These are phyloP conservation scores for Cyclocybe aegerita DNA, from an alignment of 768 basidiomycete genomes.

Conservation along the genomic window DNA sequence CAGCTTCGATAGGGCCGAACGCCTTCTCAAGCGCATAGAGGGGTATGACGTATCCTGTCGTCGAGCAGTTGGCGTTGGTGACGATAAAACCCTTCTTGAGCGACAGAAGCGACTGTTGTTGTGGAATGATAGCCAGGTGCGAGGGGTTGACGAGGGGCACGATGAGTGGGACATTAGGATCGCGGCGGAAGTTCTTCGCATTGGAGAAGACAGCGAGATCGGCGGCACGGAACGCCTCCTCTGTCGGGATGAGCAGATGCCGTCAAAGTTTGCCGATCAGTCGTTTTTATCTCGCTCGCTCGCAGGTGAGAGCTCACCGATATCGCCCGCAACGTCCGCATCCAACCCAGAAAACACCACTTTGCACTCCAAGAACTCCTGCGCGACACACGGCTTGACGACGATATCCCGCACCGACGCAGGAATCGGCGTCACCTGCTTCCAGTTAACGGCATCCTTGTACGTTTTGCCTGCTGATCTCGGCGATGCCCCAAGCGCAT, in stretches of 20 bases:
- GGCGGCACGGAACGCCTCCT: slow-evolving; percentile 81
- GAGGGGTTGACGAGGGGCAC: slow-evolving; percentile 93
- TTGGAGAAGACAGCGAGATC: slow-evolving; percentile 95
- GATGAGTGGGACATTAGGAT: slow-evolving; percentile 90
- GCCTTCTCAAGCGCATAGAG: slow-evolving; percentile 84
- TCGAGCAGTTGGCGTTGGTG: slow-evolving; percentile 98
- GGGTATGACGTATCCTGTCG: slow-evolving; percentile 91
- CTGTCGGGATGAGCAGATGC: slow-evolving; percentile 41
- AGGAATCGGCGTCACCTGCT: slow-evolving; percentile 81
- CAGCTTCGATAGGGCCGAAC: slow-evolving; percentile 92
- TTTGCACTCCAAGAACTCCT: slow-evolving; percentile 76
- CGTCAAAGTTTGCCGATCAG: too few species aligned
- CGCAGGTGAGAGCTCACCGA: slow-evolving; percentile 53
- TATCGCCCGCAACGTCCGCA: slow-evolving; percentile 91
- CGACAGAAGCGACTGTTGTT: slow-evolving; percentile 71
- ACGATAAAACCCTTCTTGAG: slow-evolving; percentile 90
- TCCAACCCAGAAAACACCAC: slow-evolving; percentile 97
- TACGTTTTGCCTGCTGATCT: slow-evolving; percentile 88
- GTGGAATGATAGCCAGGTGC: slow-evolving; percentile 81
- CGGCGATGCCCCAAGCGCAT: slow-evolving; percentile 85
- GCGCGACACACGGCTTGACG: slow-evolving; percentile 76
- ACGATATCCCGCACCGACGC: slow-evolving; percentile 54
- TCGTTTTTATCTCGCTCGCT: too few species aligned
- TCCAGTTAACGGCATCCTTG: slow-evolving; percentile 77
- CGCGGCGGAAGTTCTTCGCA: slow-evolving; percentile 93